Conservation (phyloP, 2,329 filamentous ascomycete species). For the Huntiella abstrusa region DNA sequence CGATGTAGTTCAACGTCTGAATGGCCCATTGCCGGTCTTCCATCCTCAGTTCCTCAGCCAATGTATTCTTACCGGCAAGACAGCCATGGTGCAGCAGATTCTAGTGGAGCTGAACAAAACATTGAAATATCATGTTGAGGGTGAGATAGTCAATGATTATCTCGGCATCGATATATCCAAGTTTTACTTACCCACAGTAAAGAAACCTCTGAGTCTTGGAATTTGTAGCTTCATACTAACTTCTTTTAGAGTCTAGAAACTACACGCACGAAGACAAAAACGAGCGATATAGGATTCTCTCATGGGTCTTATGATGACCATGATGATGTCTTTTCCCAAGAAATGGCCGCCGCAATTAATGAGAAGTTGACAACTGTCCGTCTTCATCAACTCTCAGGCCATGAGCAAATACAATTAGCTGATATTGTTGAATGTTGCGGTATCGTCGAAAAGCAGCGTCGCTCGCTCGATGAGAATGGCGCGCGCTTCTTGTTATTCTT, state of each 20-base stretch:
- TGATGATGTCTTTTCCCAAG: constrained; percentile 49
- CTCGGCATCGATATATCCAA: constrained; percentile 44
- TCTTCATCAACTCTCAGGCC: constrained; percentile 63
- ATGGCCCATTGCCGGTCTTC: constrained; percentile 74
- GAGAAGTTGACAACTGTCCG: constrained; percentile 57
- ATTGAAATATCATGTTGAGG: constrained; percentile 67
- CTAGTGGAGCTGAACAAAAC: constrained; percentile 53
- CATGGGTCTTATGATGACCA: background rate
- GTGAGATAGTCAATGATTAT: constrained; percentile 62
- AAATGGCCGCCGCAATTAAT: constrained; percentile 49
- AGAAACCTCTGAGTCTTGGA: background rate
- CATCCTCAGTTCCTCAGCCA: constrained; percentile 83
- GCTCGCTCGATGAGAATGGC: constrained; percentile 80
- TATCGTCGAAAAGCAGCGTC: constrained; percentile 66
- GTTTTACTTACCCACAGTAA: constrained; percentile 26
- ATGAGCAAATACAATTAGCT: constrained; percentile 70
- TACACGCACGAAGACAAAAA: background rate
- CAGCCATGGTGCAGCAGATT: constrained; percentile 49
- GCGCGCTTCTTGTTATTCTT: constrained; percentile 78
- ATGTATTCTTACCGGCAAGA: constrained; percentile 67
- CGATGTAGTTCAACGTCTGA: constrained; percentile 63
- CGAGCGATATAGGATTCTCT: constrained; percentile 1
- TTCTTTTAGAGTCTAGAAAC: constrained; percentile 12
- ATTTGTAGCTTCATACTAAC: background rate
- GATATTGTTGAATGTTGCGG: constrained; percentile 73